Base-by-base conservation (phyloP, 2,329 filamentous ascomycete genomes). In the Kalmusia sp. region DNA sequence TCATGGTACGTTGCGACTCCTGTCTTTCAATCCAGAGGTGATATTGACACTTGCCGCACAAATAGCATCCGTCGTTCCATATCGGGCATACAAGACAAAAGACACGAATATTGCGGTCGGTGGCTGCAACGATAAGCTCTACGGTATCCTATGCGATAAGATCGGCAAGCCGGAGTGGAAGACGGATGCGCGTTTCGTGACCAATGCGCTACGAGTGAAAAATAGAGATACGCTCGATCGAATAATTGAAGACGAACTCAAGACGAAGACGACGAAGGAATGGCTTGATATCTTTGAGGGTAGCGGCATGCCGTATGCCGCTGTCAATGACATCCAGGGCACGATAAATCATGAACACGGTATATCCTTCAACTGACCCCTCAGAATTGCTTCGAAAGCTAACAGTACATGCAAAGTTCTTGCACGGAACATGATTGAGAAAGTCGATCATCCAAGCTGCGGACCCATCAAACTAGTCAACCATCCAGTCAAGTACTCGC, bases 1-100 rank as follows among this genome's bases (percentile, higher is more conserved):
- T 40, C 95, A 98, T 80, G 93, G 91, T 92, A 79, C 64, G 79
- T 71, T 25, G 24, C 43, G 9, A 15, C 34, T 12, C 11, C 49
- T 21, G 8, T 45, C 4, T 17, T 19, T 37, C 34, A 6, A n/a
- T n/a, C n/a, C n/a, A n/a, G n/a, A n/a, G n/a, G n/a, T 3, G 24
- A 15, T 41, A 30, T 15, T 27, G 9, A 9, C 39, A 12, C 9
- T 57, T 11, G 6, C 55, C 31, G 52, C 15, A 19, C 14, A 7
- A 17, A n/a, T 52, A 93, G 91, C 93, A 17, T 96, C 91, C 0
- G 97, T 99, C 68, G 95, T 98, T 0, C 95, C 95, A 0, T 98
- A 99, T 72, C 86, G 89, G 63, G 91, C 91, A 0, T 99, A 87
- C 75, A 80, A 81, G 64, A 87, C 85, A 2, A 74, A 73, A 19